Conservation (phyloP, 1,284 basidiomycete genomes). For the Moesziomyces sp. region DNA sequence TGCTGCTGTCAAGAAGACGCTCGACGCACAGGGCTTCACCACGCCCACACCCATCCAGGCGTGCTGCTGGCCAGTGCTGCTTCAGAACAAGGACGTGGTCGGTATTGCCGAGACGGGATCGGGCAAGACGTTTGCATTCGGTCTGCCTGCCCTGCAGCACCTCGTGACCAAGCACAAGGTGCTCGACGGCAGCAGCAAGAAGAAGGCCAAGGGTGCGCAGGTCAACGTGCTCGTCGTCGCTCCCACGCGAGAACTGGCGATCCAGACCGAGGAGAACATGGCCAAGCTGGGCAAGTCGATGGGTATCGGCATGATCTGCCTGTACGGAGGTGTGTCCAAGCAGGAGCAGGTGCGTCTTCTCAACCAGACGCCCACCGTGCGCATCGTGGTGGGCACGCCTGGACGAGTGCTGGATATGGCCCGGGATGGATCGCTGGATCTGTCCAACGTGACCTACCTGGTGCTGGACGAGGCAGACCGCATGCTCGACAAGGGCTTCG, state of each 20-base stretch:
- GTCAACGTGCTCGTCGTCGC: slow-evolving; percentile 87
- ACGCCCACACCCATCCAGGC: slow-evolving; percentile 96
- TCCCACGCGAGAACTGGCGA: slow-evolving; percentile 91
- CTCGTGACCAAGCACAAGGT: slow-evolving; percentile 71
- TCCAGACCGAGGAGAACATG: slow-evolving; percentile 91
- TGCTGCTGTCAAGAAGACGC: slow-evolving; percentile 71
- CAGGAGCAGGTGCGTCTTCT: slow-evolving; percentile 78
- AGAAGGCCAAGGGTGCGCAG: slow-evolving; percentile 63
- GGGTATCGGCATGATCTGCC: slow-evolving; percentile 81
- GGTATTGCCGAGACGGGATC: slow-evolving; percentile 93
- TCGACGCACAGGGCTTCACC: slow-evolving; percentile 78
- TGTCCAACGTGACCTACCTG: slow-evolving; percentile 81
- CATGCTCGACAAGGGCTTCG: slow-evolving; percentile 98
- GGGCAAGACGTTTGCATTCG: slow-evolving; percentile 97
- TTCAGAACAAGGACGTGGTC: slow-evolving; percentile 86
- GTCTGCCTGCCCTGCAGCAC: slow-evolving; percentile 83
- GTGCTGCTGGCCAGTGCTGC: slow-evolving; percentile 90
- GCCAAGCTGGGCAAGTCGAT: slow-evolving; percentile 80
- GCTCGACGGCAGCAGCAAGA: slow-evolving; percentile 50
- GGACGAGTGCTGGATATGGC: slow-evolving; percentile 91
- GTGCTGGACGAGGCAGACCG: slow-evolving; percentile 98
- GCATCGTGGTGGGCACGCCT: slow-evolving; percentile 92
- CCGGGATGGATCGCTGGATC: slow-evolving; percentile 80
- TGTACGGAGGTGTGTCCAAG: slow-evolving; percentile 93
- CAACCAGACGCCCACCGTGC: slow-evolving; percentile 71